phyloP scores from a whole-genome alignment of 2,329 filamentous ascomycete genomes.

The Amphichorda felina region DNA sequence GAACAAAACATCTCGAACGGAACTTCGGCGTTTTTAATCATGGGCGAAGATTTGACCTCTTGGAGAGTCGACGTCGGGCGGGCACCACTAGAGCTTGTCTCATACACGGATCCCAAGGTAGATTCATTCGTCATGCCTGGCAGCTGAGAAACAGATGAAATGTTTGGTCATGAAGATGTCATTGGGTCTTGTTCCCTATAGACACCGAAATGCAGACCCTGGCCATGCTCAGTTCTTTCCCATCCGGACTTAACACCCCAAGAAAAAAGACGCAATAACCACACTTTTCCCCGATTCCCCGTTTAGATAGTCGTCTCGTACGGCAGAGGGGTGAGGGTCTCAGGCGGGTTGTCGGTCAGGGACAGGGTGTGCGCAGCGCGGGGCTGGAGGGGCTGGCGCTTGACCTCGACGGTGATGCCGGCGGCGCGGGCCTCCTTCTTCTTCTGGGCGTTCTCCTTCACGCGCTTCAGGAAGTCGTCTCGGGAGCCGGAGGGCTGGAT shows the following conservation, averaged over 20 bases:
- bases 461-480: conserved; percentile 91
- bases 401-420: conserved; percentile 79
- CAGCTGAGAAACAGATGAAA: no score
- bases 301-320: conserved; percentile 98
- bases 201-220: conserved; percentile 29
- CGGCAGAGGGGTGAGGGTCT: conserved; percentile 82
- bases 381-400: conserved; percentile 76
- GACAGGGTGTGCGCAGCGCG: conserved; percentile 71
- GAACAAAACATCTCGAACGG: no score
- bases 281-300: conserved; percentile 8
- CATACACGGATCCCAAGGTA: no score
- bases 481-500: conserved; percentile 86
- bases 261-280: conserved; percentile 23
- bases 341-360: conserved; percentile 70
- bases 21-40: no score
- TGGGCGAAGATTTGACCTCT: no score
- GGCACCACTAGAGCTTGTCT: no score
- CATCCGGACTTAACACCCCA: conserved; percentile 29
- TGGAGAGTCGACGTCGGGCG: no score
- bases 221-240: conserved; percentile 30
- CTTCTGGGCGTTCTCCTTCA: conserved; percentile 90
- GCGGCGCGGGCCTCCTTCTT: conserved; percentile 88
- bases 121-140: no score
- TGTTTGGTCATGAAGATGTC: conserved; percentile 13
- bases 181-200: conserved; percentile 24